Conservation (phyloP, 2,329 filamentous ascomycete genomes). For the Acrodontium crateriforme region DNA sequence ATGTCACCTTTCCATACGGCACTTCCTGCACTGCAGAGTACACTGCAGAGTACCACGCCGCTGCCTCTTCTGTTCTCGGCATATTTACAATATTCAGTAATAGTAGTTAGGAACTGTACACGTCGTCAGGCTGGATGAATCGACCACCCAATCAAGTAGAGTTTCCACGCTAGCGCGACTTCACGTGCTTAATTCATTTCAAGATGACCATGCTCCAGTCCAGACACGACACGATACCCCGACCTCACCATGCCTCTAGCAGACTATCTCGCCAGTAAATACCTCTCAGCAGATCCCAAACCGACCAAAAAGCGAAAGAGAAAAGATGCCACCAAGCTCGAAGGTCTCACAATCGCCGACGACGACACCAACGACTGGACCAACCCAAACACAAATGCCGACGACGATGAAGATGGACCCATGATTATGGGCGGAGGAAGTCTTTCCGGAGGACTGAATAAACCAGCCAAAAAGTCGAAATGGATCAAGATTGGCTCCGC, state of each 20-base stretch:
- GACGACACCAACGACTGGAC: slow-evolving; percentile 42
- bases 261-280: slow-evolving; percentile 81
- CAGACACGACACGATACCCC: too few species aligned
- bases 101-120: too few species aligned
- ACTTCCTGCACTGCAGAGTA: slow-evolving; percentile 79
- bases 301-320: slow-evolving; percentile 41
- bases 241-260: slow-evolving; percentile 46
- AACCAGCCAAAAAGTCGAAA: slow-evolving; percentile 57
- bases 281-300: slow-evolving; percentile 56
- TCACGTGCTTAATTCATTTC: neutral
- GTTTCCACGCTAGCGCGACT: too few species aligned
- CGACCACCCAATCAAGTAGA: too few species aligned
- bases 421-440: slow-evolving; percentile 26
- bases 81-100: too few species aligned
- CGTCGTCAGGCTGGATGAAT: too few species aligned
- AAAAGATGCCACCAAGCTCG: slow-evolving; percentile 24
- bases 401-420: slow-evolving; percentile 41
- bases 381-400: slow-evolving; percentile 34
- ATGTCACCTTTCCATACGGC: slow-evolving; percentile 69
- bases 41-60: slow-evolving; percentile 61
- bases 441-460: slow-evolving; percentile 41
- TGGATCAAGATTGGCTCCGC: slow-evolving; percentile 60
- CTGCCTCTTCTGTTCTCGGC: slow-evolving; percentile 60
- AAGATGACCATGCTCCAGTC: neutral
- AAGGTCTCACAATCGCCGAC: slow-evolving; percentile 35